A percentile compares a stretch with the other conserved stretches of the same genome.
Evolutionary conservation across 345 rosid species (phyloP).

Genomic region (Erucastrum elatum): DNA sequence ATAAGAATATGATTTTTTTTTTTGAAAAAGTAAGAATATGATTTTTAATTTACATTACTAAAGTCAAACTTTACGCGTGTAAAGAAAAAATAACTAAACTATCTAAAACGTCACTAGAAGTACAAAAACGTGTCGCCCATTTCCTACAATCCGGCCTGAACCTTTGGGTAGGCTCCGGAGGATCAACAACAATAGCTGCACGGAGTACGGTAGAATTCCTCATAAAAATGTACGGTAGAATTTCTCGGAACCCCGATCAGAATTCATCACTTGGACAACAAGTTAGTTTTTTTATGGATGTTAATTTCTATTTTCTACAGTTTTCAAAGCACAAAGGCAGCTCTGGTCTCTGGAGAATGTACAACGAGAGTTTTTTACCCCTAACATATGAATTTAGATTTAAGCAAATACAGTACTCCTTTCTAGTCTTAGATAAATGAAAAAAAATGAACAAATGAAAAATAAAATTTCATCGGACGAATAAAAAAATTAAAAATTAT

Average conservation of each 20-base stretch:
- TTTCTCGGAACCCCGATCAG: background rate
- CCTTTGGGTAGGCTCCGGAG: no score
- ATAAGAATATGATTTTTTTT: background rate
- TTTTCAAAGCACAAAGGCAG: background rate
- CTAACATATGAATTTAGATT: no score
- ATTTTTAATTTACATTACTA: background rate
- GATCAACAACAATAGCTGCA: no score
- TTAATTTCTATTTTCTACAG: background rate
- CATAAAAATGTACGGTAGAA: no score
- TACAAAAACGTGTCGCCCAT: no score
- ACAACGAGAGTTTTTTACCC: background rate
- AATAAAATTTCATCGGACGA: no score
- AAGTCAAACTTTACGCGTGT: constrained; percentile 9
- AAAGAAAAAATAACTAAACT: background rate
- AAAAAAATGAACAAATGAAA: no score
- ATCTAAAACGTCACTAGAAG: background rate
- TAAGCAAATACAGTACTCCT: no score
- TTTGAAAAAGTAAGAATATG: background rate
- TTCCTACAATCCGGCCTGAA: no score
- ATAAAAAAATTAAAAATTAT: no score
- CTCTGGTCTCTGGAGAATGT: background rate
- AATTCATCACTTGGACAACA: background rate
- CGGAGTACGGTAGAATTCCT: no score
- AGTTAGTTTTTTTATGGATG: background rate
- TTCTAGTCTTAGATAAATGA: no score